phyloP scores from a whole-genome alignment of 148 eudicot genomes.

The Chenopodium formosanum region DNA sequence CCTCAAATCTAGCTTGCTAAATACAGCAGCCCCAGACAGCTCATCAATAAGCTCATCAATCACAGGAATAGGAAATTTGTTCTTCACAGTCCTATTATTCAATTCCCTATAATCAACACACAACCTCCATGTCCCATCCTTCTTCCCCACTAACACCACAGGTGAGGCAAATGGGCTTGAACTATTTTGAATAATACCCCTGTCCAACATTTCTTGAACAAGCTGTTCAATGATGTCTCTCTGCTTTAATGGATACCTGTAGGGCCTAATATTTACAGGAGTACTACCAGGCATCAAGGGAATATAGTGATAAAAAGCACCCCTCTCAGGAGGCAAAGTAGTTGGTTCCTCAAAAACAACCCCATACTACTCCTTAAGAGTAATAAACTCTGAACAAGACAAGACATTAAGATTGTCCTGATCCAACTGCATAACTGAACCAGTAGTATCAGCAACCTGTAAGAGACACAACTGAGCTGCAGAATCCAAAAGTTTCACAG shows the following conservation, averaged over 20 bases:
- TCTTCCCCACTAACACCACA: neutral
- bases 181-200: neutral
- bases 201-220: neutral
- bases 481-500: no score
- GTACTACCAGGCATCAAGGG: neutral
- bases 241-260: neutral
- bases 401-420: neutral
- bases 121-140: no score
- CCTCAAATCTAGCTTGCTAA: no score
- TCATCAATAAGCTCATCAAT: no score
- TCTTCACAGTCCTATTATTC: neutral
- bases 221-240: neutral
- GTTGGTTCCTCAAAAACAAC: neutral
- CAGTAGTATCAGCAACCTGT: neutral
- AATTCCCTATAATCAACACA: neutral
- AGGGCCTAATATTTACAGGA: neutral
- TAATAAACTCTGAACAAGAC: no score
- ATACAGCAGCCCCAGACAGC: no score
- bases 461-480: no score
- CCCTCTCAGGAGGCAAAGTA: neutral
- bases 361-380: no score
- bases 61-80: neutral
- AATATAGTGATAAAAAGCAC: neutral
- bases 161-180: neutral
- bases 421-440: neutral